Conservation (phyloP, 495 filamentous ascomycete species). For the Annulohypoxylon nitens region DNA sequence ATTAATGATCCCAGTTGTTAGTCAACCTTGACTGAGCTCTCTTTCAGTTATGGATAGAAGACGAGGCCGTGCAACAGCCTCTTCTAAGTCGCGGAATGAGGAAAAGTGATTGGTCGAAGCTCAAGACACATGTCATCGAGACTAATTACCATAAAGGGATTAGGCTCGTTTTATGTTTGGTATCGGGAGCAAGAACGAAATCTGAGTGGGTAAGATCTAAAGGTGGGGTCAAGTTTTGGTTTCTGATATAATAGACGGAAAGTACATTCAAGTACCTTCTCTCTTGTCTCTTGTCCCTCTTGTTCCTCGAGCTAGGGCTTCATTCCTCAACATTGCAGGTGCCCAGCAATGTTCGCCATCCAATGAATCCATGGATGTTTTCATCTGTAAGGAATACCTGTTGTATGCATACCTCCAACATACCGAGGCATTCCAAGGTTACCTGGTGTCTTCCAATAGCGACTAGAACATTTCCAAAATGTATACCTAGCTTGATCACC, state of each 20-base stretch:
- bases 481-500: background rate
- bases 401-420: background rate
- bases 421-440: background rate
- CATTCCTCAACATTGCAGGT: background rate
- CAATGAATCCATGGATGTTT: background rate
- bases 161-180: constrained; percentile 22
- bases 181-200: constrained; percentile 7
- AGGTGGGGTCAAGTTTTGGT: constrained; percentile 27
- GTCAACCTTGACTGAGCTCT: constrained; percentile 8
- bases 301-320: background rate
- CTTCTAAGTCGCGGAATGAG: constrained; percentile 20
- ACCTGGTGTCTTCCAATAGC: background rate
- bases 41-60: constrained; percentile 5
- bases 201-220: constrained; percentile 21
- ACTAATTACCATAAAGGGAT: constrained; percentile 27
- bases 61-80: constrained; percentile 48
- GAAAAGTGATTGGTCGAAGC: constrained; percentile 37
- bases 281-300: no score
- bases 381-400: background rate
- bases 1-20: constrained; percentile 11
- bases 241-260: constrained; percentile 9
- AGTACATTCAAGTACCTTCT: background rate
- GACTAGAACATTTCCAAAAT: background rate
- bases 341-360: background rate
- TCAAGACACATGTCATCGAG: constrained; percentile 41